Conservation (phyloP, 179 eudicot species). For the Camellia oleifera region DNA sequence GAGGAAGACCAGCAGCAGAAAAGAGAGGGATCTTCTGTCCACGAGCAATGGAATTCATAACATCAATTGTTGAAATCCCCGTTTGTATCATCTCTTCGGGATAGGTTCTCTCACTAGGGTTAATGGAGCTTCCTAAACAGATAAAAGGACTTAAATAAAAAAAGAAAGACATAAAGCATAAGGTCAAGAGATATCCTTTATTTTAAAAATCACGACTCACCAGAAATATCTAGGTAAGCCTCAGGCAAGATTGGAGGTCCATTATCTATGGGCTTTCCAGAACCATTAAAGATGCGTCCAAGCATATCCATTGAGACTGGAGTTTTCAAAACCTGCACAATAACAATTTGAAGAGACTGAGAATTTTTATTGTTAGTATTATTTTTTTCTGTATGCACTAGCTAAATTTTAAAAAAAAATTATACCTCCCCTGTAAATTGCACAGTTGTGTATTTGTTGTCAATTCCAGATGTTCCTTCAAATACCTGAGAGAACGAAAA, state of each 20-base stretch:
- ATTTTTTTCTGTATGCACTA: neutral
- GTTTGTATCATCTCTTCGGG: slow-evolving; percentile 99
- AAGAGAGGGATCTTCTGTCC: slow-evolving; percentile 99
- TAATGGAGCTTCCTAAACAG: slow-evolving; percentile 83
- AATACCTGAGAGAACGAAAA: slow-evolving; percentile 57
- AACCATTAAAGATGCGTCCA: slow-evolving; percentile 98
- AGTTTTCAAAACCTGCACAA: slow-evolving; percentile 84
- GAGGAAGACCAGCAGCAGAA: slow-evolving; percentile 99
- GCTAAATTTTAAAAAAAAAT: neutral
- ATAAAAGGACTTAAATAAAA: neutral
- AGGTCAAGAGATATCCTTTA: neutral
- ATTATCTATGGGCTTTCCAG: slow-evolving; percentile 98
- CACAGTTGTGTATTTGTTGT: slow-evolving; percentile 95
- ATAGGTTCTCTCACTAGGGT: slow-evolving; percentile 99
- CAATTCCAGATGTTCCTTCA: slow-evolving; percentile 99
- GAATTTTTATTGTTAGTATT: neutral
- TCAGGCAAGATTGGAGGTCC: slow-evolving; percentile 98
- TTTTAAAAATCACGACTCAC: slow-evolving; percentile 35
- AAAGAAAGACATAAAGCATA: neutral
- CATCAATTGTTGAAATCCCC: slow-evolving; percentile 97
- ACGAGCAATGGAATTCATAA: slow-evolving; percentile 98
- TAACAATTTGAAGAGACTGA: slow-evolving; percentile 10
- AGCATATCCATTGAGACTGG: slow-evolving; percentile 99
- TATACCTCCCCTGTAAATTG: slow-evolving; percentile 93
- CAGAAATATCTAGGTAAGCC: slow-evolving; percentile 98